These are phyloP conservation scores for Glycine tomentella DNA, from an alignment of 306 rosid species.

Conservation along the genomic window DNA sequence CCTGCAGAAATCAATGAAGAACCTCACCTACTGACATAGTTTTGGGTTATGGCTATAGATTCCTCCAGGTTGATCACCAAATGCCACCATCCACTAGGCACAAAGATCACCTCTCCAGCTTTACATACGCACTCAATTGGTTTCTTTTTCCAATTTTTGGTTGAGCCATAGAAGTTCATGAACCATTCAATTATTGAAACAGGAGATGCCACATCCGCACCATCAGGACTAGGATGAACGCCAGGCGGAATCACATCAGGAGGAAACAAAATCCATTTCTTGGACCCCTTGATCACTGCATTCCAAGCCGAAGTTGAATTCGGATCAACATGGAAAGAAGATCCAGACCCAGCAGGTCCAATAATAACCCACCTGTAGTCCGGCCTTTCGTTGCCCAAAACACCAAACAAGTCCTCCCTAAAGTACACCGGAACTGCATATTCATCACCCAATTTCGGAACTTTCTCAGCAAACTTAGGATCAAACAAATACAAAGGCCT, in stretches of 20 bases:
- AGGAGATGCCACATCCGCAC: slow-evolving; percentile 92
- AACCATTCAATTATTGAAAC: slow-evolving; percentile 97
- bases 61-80: slow-evolving; percentile 95
- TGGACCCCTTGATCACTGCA: slow-evolving; percentile 90
- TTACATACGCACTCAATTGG: slow-evolving; percentile 88
- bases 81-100: slow-evolving; percentile 99
- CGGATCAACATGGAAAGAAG: slow-evolving; percentile 95
- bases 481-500: slow-evolving; percentile 88
- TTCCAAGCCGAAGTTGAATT: slow-evolving; percentile 99
- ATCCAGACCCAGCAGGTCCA: slow-evolving; percentile 91
- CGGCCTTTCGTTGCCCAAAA: slow-evolving; percentile 83
- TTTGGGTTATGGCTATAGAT: slow-evolving; percentile 93
- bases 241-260: slow-evolving; percentile 90
- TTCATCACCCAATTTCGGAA: slow-evolving; percentile 73
- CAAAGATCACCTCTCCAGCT: slow-evolving; percentile 95
- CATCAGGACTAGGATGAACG: slow-evolving; percentile 96
- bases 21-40: slow-evolving; percentile 87
- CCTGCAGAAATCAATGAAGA: slow-evolving; percentile 20
- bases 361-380: slow-evolving; percentile 89
- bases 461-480: slow-evolving; percentile 86
- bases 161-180: slow-evolving; percentile 89
- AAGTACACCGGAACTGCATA: slow-evolving; percentile 79
- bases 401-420: slow-evolving; percentile 81
- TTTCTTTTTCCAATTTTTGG: slow-evolving; percentile 76
- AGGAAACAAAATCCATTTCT: slow-evolving; percentile 96